Evolutionary conservation across 2,329 filamentous ascomycete genomes (phyloP).

Genomic region (Neoascochyta sp.): DNA sequence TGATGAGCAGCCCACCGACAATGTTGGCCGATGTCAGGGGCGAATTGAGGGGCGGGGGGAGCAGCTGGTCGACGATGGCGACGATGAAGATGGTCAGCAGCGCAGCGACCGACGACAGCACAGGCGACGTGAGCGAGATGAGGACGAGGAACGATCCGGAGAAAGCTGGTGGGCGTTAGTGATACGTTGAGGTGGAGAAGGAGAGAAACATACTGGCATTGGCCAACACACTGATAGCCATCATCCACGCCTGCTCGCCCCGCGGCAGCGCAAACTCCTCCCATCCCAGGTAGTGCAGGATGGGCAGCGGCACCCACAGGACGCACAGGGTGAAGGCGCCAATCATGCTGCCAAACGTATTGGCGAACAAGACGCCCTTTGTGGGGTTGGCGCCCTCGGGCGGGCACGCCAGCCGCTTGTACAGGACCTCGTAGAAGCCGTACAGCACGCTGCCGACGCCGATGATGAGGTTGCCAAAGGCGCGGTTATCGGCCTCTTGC

Average conservation of each 20-base stretch:
- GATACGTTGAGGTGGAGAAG: not conserved
- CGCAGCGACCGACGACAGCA: slow-evolving; percentile 86
- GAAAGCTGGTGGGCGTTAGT: slow-evolving; percentile 54
- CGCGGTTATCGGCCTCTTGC: slow-evolving; percentile 61
- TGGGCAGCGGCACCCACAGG: slow-evolving; percentile 85
- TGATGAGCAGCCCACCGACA: slow-evolving; percentile 79
- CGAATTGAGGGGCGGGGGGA: slow-evolving; percentile 65
- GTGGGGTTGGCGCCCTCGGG: slow-evolving; percentile 79
- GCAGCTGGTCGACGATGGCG: slow-evolving; percentile 82
- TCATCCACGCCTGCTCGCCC: slow-evolving; percentile 73
- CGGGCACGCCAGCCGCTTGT: slow-evolving; percentile 89
- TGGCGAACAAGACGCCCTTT: slow-evolving; percentile 96
- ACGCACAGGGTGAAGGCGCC: slow-evolving; percentile 80
- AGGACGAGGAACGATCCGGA: slow-evolving; percentile 90
- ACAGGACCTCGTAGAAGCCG: slow-evolving; percentile 94
- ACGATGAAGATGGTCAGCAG: slow-evolving; percentile 96
- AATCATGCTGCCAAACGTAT: slow-evolving; percentile 83
- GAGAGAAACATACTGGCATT: slow-evolving; percentile 66
- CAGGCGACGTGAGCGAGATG: slow-evolving; percentile 88
- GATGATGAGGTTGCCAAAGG: slow-evolving; percentile 87
- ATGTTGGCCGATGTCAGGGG: slow-evolving; percentile 72
- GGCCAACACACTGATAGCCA: slow-evolving; percentile 74
- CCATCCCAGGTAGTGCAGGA: slow-evolving; percentile 73
- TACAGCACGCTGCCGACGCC: slow-evolving; percentile 88
- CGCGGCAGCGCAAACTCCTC: slow-evolving; percentile 80